These are phyloP conservation scores for Aspergillus aculeatus DNA, from an alignment of 2,329 filamentous ascomycete genomes.

Conservation along the genomic window DNA sequence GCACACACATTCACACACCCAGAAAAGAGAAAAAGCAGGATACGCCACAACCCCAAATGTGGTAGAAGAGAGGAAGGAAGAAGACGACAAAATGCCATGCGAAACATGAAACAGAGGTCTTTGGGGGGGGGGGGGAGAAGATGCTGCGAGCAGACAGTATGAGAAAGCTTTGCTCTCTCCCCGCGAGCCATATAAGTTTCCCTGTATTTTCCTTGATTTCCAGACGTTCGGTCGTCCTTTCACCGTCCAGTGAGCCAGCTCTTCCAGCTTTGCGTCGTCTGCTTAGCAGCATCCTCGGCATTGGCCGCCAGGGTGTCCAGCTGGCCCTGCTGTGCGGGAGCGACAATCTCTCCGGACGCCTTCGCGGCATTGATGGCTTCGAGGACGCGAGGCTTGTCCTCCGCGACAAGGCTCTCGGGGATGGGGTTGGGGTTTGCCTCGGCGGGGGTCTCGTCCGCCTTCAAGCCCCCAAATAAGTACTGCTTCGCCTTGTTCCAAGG, in stretches of 20 bases:
- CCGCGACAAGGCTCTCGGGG: conserved; percentile 8
- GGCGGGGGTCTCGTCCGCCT: conserved; percentile 31
- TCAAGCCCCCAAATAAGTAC: conserved; percentile 41
- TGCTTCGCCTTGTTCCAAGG: conserved; percentile 40
- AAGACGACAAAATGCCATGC: conserved; percentile 14
- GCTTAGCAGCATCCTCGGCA: conserved; percentile 36
- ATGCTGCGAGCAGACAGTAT: background rate
- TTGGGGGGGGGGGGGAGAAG: background rate
- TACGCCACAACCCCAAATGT: conserved; percentile 33
- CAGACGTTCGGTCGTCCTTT: background rate
- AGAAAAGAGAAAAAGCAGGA: conserved; percentile 18
- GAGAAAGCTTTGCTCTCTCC: background rate
- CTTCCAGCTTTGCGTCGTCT: conserved; percentile 39
- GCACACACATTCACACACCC: conserved; percentile 1
- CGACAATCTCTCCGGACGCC: conserved; percentile 23
- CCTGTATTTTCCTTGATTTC: background rate
- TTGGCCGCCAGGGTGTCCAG: conserved; percentile 38
- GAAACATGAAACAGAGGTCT: conserved; percentile 4
- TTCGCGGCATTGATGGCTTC: conserved; percentile 40
- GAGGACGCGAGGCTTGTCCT: conserved; percentile 28
- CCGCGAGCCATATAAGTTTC: background rate
- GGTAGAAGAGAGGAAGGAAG: conserved; percentile 18
- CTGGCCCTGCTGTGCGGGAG: conserved; percentile 24
- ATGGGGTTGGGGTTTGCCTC: conserved; percentile 4
- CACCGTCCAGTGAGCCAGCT: conserved; percentile 42